A percentile compares a stretch with the other conserved stretches of the same genome.
Conservation (phyloP, 352 stramenopile genomes). For the Pythium dissotocum region DNA sequence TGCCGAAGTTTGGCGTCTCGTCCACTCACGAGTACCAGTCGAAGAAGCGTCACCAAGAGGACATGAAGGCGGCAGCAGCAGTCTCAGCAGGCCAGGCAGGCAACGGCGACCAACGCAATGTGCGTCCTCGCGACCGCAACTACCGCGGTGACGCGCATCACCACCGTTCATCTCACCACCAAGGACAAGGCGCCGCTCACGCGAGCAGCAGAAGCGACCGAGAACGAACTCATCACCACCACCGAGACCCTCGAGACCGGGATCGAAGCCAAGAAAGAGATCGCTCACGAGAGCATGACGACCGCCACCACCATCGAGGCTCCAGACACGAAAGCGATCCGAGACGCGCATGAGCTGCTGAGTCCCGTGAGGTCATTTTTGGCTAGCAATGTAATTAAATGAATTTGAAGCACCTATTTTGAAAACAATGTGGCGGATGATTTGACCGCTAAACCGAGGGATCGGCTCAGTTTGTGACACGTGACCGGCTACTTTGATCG, state of each 20-base stretch:
- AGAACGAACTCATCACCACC: conserved; percentile 19
- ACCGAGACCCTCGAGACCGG: conserved; percentile 36
- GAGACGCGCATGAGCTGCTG: neutral
- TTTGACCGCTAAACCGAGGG: conserved; percentile 5
- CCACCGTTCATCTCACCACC: conserved; percentile 17
- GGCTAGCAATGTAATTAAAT: conserved; percentile 13
- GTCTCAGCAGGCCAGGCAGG: conserved; percentile 5
- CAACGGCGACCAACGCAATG: conserved; percentile 10
- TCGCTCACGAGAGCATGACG: conserved; percentile 26
- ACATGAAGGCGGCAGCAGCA: conserved; percentile 51
- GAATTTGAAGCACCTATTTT: neutral
- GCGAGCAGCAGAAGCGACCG: conserved; percentile 14
- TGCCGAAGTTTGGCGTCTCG: conserved; percentile 85
- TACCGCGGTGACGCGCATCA: conserved; percentile 26
- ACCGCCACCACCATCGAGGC: conserved; percentile 11
- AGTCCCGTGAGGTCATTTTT: neutral
- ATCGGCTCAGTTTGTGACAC: conserved; percentile 14
- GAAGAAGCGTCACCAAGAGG: conserved; percentile 83
- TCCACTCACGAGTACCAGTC: conserved; percentile 87
- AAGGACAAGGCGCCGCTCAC: conserved; percentile 11
- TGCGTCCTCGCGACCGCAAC: neutral
- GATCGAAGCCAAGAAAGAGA: conserved; percentile 37
- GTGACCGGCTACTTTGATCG: conserved; percentile 6
- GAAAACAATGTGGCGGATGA: neutral
- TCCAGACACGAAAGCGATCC: conserved; percentile 1